These are phyloP conservation scores for Candida ascalaphidarum DNA, from an alignment of 805 yeast species.

Conservation along the genomic window DNA sequence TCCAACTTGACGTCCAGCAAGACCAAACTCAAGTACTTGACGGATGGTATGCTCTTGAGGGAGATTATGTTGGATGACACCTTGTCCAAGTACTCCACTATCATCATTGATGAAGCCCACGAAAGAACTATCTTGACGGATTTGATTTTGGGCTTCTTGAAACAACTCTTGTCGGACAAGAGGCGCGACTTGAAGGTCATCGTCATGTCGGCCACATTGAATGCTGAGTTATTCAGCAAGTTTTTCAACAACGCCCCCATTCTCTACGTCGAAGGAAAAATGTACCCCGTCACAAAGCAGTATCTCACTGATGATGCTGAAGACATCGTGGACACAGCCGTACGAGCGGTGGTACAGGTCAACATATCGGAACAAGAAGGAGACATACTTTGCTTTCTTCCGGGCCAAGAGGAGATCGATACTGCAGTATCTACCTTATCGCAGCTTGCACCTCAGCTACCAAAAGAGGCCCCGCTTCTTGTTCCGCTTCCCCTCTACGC, in stretches of 20 bases:
- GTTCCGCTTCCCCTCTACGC: slow-evolving; percentile 87
- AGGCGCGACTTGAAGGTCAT: slow-evolving; percentile 58
- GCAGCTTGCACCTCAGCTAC: slow-evolving; percentile 55
- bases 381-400: slow-evolving; percentile 84
- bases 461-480: slow-evolving; percentile 66
- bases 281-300: slow-evolving; percentile 70
- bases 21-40: slow-evolving; percentile 76
- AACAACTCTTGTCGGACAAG: slow-evolving; percentile 43
- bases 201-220: slow-evolving; percentile 95
- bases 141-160: slow-evolving; percentile 79
- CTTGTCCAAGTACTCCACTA: slow-evolving; percentile 59
- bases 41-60: slow-evolving; percentile 96
- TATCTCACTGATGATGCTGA: slow-evolving; percentile 61
- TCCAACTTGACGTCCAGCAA: slow-evolving; percentile 53
- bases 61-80: slow-evolving; percentile 74
- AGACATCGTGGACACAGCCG: slow-evolving; percentile 75
- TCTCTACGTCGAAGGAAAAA: slow-evolving; percentile 81
- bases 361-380: slow-evolving; percentile 78
- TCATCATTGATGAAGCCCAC: slow-evolving; percentile 94
- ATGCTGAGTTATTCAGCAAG: slow-evolving; percentile 76
- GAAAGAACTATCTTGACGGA: slow-evolving; percentile 93
- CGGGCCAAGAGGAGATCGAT: slow-evolving; percentile 98
- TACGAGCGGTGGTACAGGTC: slow-evolving; percentile 67
- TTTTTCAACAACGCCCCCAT: slow-evolving; percentile 81
- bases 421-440: slow-evolving; percentile 59